phyloP scores from a whole-genome alignment of 202 grass and related monocot species.

The Hordeum pubiflorum region DNA sequence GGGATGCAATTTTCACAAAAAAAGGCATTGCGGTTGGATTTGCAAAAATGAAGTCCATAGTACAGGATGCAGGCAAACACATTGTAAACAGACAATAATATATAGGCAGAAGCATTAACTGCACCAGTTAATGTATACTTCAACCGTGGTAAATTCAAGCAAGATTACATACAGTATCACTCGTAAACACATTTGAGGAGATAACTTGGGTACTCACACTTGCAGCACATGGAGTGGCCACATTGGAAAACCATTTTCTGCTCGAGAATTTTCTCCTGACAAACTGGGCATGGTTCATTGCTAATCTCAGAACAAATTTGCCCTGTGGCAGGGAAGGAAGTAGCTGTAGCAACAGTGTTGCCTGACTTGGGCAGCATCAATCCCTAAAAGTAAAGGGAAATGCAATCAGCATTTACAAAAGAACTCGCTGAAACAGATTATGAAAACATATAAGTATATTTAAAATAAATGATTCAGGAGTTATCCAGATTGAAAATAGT shows the following conservation, averaged over 20 bases:
- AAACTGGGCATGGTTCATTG: constrained; percentile 76
- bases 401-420: constrained; percentile 7
- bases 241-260: constrained; percentile 95
- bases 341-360: constrained; percentile 27
- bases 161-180: not conserved
- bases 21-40: not conserved
- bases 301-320: constrained; percentile 33
- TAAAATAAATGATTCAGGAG: constrained; percentile 1
- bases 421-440: not conserved
- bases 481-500: not conserved
- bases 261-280: constrained; percentile 73
- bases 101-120: not conserved
- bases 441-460: not conserved
- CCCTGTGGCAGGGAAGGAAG: constrained; percentile 30
- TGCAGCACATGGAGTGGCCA: constrained; percentile 90
- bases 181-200: constrained; percentile 26
- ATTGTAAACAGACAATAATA: not conserved
- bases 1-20: not conserved
- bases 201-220: constrained; percentile 57
- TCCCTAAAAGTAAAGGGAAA: constrained; percentile 37
- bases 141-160: not conserved
- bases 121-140: not conserved
- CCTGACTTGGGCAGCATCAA: constrained; percentile 40
- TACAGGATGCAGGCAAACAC: not conserved
- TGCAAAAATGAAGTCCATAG: not conserved